Evolutionary conservation across 2,329 filamentous ascomycete species (phyloP).

Genomic region (Fusarium albosuccineum): DNA sequence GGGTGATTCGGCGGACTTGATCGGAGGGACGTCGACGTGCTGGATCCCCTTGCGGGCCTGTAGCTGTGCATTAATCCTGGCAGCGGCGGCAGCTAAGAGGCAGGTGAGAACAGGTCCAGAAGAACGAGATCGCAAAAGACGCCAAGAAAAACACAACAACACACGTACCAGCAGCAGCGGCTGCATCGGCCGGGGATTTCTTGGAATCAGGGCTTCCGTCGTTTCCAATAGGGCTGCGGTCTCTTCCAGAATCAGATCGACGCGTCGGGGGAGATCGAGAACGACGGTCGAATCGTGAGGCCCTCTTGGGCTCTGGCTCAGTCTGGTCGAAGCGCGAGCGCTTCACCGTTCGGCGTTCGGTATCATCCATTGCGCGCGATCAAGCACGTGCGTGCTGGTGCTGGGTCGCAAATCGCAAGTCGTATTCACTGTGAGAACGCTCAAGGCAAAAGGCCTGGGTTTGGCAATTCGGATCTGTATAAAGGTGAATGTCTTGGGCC

Average conservation of each 20-base stretch:
- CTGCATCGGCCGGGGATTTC: constrained; percentile 73
- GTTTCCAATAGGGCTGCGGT: constrained; percentile 80
- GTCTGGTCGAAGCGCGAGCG: constrained; percentile 96
- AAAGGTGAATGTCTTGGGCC: constrained; percentile 10
- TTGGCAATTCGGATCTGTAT: constrained; percentile 1
- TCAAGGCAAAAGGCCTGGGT: not conserved
- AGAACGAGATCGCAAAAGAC: constrained; percentile 24
- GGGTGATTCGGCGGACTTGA: constrained; percentile 68
- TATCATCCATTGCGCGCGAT: constrained; percentile 72
- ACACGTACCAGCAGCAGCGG: constrained; percentile 79
- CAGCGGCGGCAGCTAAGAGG: constrained; percentile 82
- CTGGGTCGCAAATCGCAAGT: not conserved
- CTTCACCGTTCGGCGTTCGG: constrained; percentile 79
- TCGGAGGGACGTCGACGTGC: constrained; percentile 89
- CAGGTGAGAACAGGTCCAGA: constrained; percentile 12
- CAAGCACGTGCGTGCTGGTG: constrained; percentile 15
- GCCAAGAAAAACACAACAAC: constrained; percentile 6
- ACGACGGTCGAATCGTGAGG: constrained; percentile 90
- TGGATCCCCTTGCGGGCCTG: constrained; percentile 91
- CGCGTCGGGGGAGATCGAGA: constrained; percentile 83
- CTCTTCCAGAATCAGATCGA: constrained; percentile 76
- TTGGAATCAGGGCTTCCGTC: constrained; percentile 58
- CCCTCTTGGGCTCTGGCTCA: constrained; percentile 80
- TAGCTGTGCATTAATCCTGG: constrained; percentile 85
- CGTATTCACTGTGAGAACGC: not conserved